Evolutionary conservation across 441 rosid species (phyloP), one percentile per base, ranked within the genome.

Genomic region (Macaranga tanarius): DNA sequence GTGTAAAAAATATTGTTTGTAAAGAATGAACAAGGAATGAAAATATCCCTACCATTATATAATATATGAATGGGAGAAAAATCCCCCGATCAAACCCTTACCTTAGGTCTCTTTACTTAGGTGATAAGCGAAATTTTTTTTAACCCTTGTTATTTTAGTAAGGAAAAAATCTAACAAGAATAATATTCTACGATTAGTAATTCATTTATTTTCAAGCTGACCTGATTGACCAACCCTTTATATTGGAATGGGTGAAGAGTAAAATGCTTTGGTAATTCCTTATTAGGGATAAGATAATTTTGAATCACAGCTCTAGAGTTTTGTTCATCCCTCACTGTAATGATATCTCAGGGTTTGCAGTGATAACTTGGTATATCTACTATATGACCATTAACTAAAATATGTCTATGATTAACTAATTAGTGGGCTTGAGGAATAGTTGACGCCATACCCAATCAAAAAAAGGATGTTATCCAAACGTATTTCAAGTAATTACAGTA

Each of bases 151-250:
- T 40, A 40, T 40, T 40, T 40, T 40, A 40, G 7, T 40, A 1
- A 40, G 2, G 44, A 40, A 40, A 40, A 40, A 40, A 40, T 40
- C 44, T 40, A 40, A 60, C 7, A 26, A 47, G 47, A 71, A 71
- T 71, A 71, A 60, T 61, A 61, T 61, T 50, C 20, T 45, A 61
- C 15, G 0, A 61, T 38, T 48, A 71, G 10, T 11, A 71, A 50
- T 61, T 71, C n/a, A 26, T 71, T 71, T 61, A 71, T 71, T 71
- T 71, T 61, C 60, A 71, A 71, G 44, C 34, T 42, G 7, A 61
- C n/a, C 38, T 45, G 50, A 45, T 2, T 45, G 50, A 45, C 50
- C 50, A 45, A 45, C 10, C 50, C 50, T 45, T 45, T 45, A 45
- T 45, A 45, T 45, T 45, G 10, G 10, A 45, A 12, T 2, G 50